Base-by-base conservation (phyloP, 2,329 filamentous ascomycete species). In the Paramyrothecium sp. region DNA sequence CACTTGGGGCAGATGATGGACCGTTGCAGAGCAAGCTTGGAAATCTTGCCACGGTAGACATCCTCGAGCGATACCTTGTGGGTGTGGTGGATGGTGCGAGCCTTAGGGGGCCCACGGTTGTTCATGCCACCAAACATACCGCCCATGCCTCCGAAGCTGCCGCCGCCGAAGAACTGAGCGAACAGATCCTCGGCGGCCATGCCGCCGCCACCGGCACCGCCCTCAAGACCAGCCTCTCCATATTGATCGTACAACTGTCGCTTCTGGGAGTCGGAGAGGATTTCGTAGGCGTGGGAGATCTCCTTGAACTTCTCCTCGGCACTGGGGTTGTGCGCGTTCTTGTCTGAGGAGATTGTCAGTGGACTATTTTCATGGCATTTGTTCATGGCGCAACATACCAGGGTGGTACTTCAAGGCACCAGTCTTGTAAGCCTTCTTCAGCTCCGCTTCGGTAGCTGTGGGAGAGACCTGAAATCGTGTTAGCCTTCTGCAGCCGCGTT, bases 281-380 rank as follows among this genome's bases (percentile, higher is more conserved):
- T 84, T 81, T 99, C 95, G 78, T 98, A 99, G 60, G 95, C 95
- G 71, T 94, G 89, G 63, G 92, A 96, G 60, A 97, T 84, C 69
- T 97, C 93, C 82, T 99, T 98, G 88, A 99, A 99, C 78, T 97
- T 99, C 60, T 97, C 92, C 67, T 94, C 92, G 54, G 95, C 93
- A 23, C 88, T 90, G 46, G 93, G 92, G 81, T 96, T 96, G 81
- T 95, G 87, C 63, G 89, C 87, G 77, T 99, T 99, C 85, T 99
- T 99, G 78, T 99, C 94, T 96, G 23, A 58, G 34, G 13, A 56
- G 30, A 56, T 67, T 55, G 67, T 64, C 51, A 26, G 53, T 20
- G 4, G 26, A 10, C 26, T 30, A 10, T 4, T 10, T 30, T 30
- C 10, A 30, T 30, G 4, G 26, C 4, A 4, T 30, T 10, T 30